Conservation (phyloP, 2,329 filamentous ascomycete species). For the Aspergillus udagawae region DNA sequence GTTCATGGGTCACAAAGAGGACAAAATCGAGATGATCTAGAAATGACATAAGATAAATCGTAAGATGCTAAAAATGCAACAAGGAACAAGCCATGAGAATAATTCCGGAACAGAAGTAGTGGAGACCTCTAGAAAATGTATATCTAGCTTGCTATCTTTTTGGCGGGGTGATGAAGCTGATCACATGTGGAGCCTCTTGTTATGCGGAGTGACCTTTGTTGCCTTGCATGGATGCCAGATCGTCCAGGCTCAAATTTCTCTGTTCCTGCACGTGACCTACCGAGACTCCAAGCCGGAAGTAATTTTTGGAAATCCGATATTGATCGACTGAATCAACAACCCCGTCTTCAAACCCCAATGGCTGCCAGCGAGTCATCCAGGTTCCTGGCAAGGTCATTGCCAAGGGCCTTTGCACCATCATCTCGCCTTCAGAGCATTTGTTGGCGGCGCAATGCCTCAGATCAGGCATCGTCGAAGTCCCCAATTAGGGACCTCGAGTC, state of each 20-base stretch:
- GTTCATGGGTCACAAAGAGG: background rate
- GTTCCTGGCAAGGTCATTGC: constrained; percentile 36
- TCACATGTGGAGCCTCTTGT: constrained; percentile 14
- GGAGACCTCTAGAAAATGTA: background rate
- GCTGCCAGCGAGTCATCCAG: constrained; percentile 38
- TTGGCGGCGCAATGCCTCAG: constrained; percentile 46
- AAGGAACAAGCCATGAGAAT: background rate
- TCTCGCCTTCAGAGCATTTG: constrained; percentile 28
- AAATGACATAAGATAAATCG: background rate
- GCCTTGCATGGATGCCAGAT: constrained; percentile 8
- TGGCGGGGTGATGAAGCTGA: constrained; percentile 4
- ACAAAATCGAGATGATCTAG: background rate
- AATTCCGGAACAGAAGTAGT: background rate
- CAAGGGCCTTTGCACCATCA: constrained; percentile 30
- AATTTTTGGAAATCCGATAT: constrained; percentile 27
- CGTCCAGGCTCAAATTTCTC: constrained; percentile 1
- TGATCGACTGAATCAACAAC: constrained; percentile 14
- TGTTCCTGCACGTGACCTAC: constrained; percentile 14
- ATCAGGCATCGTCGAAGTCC: constrained; percentile 32
- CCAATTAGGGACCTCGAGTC: constrained; percentile 45
- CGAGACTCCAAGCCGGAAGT: constrained; percentile 20
- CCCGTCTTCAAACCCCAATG: constrained; percentile 27
- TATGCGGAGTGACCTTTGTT: constrained; percentile 3
- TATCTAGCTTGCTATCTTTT: background rate
- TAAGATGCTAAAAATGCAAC: background rate